Evolutionary conservation across 305 asterid species (phyloP).

Genomic region (Euphrasia arctica): DNA sequence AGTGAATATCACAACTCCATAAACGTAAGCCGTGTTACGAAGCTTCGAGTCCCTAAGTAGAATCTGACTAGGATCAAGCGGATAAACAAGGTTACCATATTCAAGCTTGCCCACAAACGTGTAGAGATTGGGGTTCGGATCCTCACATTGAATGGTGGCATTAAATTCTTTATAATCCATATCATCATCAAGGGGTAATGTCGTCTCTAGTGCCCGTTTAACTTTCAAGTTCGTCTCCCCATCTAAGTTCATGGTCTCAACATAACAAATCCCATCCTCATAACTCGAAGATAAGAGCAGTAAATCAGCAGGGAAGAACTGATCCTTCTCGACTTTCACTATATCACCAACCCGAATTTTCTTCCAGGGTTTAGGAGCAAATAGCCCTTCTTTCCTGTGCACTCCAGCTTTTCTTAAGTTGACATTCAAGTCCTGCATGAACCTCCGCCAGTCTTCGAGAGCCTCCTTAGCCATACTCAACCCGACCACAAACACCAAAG

Average conservation of each 20-base stretch:
- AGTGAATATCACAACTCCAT: slow-evolving; percentile 62
- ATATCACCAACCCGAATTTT: slow-evolving; percentile 60
- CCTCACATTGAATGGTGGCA: slow-evolving; percentile 53
- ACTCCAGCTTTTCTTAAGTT: slow-evolving; percentile 45
- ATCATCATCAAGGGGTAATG: slow-evolving; percentile 41
- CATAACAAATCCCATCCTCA: slow-evolving; percentile 67
- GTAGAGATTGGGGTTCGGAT: slow-evolving; percentile 62
- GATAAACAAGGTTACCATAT: slow-evolving; percentile 38
- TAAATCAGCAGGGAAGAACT: slow-evolving; percentile 62
- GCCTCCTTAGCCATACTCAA: slow-evolving; percentile 74
- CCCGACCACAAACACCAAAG: slow-evolving; percentile 60
- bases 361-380: slow-evolving; percentile 59
- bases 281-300: slow-evolving; percentile 59
- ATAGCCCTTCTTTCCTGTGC: slow-evolving; percentile 49
- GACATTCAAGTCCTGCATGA: slow-evolving; percentile 64
- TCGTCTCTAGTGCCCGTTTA: slow-evolving; percentile 47
- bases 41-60: slow-evolving; percentile 66
- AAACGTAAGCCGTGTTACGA: slow-evolving; percentile 50
- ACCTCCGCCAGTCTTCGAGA: slow-evolving; percentile 64
- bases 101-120: slow-evolving; percentile 57
- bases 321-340: slow-evolving; percentile 61
- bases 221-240: slow-evolving; percentile 72
- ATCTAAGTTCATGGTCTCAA: slow-evolving; percentile 64
- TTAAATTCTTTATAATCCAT: slow-evolving; percentile 42
- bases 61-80: slow-evolving; percentile 57